Evolutionary conservation across 225 moss, liverwort and hornwort genomes (phyloP).

Genomic region (Polytrichum commune): DNA sequence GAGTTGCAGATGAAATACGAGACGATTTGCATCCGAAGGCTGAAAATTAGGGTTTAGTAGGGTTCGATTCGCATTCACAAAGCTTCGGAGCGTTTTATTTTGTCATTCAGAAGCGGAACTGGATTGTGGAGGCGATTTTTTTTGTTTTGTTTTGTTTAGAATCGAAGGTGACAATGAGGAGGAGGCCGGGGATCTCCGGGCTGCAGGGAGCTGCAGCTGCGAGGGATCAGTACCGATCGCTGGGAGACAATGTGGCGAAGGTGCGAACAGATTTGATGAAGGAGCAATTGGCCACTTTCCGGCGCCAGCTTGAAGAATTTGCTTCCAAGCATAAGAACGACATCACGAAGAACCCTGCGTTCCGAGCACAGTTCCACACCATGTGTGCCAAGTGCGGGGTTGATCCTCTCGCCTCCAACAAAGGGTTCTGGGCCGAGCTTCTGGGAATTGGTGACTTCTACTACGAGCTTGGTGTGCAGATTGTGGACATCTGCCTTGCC

Average conservation of each 20-base stretch:
- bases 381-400: conserved; percentile 97
- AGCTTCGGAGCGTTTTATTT: too few relatives aligned
- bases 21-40: too few relatives aligned
- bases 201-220: conserved; percentile 79
- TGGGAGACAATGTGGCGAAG: conserved; percentile 96
- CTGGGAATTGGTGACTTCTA: conserved; percentile 94
- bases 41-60: too few relatives aligned
- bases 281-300: conserved; percentile 88
- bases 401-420: conserved; percentile 94
- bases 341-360: conserved; percentile 87
- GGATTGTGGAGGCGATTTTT: too few relatives aligned
- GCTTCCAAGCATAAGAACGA: conserved; percentile 95
- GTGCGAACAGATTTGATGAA: conserved; percentile 87
- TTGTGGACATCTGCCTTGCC: conserved; percentile 85
- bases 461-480: conserved; percentile 95
- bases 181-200: conserved; percentile 85
- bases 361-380: conserved; percentile 86
- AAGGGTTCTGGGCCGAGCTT: conserved; percentile 96
- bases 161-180: conserved; percentile 43
- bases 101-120: too few relatives aligned
- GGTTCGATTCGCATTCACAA: too few relatives aligned
- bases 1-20: too few relatives aligned
- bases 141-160: too few relatives aligned
- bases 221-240: conserved; percentile 68
- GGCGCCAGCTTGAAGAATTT: conserved; percentile 90